Percentiles rank a stretch among this genome's conserved stretches.
phyloP scores from a whole-genome alignment of 257 asterid genomes.

The Fraxinus cuspidata region DNA sequence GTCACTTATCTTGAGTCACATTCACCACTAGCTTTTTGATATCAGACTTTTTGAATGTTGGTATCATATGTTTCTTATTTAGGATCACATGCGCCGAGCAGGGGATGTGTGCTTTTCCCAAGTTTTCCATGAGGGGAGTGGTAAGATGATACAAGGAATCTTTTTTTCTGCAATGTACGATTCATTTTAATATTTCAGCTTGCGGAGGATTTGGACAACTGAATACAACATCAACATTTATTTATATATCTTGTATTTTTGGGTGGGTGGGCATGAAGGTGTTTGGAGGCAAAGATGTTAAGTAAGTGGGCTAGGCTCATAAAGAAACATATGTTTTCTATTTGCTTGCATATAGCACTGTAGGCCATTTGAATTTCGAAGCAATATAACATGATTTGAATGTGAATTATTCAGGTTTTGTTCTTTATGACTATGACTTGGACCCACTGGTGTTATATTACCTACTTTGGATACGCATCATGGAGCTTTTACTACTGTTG shows the following conservation, averaged over 20 bases:
- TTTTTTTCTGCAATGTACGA: not conserved
- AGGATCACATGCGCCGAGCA: slow-evolving; percentile 99
- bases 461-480: not conserved
- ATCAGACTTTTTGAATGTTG: not conserved
- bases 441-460: not conserved
- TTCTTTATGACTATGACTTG: not conserved
- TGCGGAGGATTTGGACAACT: too few relatives aligned
- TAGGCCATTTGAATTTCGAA: not conserved
- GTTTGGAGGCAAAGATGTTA: too few relatives aligned
- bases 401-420: not conserved
- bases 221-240: too few relatives aligned
- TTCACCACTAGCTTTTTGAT: not conserved
- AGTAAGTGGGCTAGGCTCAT: too few relatives aligned
- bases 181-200: too few relatives aligned
- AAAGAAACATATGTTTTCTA: too few relatives aligned
- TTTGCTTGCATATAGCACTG: not conserved
- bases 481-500: not conserved
- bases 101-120: slow-evolving; percentile 99
- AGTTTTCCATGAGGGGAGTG: slow-evolving; percentile 92
- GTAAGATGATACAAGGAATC: slow-evolving; percentile 42
- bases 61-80: slow-evolving; percentile 25
- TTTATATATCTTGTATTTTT: too few relatives aligned
- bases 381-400: not conserved
- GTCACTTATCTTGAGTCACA: slow-evolving; percentile 7
- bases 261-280: too few relatives aligned